Evolutionary conservation across 208 protist species (phyloP).

Genomic region (Trypanosoma melophagium): DNA sequence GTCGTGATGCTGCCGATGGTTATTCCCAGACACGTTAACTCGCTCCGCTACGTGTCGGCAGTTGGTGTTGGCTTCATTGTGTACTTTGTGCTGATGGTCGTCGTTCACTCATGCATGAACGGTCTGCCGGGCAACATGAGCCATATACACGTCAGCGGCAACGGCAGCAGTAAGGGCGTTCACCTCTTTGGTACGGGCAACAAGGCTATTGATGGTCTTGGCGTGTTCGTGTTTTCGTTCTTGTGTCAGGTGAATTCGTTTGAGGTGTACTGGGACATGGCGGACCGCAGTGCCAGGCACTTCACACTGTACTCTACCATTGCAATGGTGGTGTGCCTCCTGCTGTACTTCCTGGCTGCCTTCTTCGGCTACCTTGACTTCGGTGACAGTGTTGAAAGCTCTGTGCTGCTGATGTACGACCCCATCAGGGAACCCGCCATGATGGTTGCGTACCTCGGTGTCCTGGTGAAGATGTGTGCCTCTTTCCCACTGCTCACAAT

Average conservation of each 20-base stretch:
- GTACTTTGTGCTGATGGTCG: no score
- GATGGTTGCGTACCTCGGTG: slow-evolving; percentile 65
- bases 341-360: slow-evolving; percentile 57
- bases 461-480: slow-evolving; percentile 62
- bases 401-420: slow-evolving; percentile 56
- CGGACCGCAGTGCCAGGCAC: slow-evolving; percentile 12
- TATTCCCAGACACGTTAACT: no score
- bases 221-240: slow-evolving; percentile 40
- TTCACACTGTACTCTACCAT: slow-evolving; percentile 24
- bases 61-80: no score
- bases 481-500: slow-evolving; percentile 62
- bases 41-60: no score
- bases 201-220: slow-evolving; percentile 27
- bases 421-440: slow-evolving; percentile 56
- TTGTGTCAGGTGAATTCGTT: slow-evolving; percentile 43
- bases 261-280: slow-evolving; percentile 36
- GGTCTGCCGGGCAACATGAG: no score
- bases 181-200: no score
- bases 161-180: no score
- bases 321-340: slow-evolving; percentile 39
- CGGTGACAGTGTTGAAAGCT: slow-evolving; percentile 32
- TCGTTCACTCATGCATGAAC: no score
- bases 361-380: slow-evolving; percentile 82
- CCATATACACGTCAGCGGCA: no score
- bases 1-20: no score